Evolutionary conservation across 169 alveolate species (phyloP).

Genomic region (Eimeria necatrix): DNA sequence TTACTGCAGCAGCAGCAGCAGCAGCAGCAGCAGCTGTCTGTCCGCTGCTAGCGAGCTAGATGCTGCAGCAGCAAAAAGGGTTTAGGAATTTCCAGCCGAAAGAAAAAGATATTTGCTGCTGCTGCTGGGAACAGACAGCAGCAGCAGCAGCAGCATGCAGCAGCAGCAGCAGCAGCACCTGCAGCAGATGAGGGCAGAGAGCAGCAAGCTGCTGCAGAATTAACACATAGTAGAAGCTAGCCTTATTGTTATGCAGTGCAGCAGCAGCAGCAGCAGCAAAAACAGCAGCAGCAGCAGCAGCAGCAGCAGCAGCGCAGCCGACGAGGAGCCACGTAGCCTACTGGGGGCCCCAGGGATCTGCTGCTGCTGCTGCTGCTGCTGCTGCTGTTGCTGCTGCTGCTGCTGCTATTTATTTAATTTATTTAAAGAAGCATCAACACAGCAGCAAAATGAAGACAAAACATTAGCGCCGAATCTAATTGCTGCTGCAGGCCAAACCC

Average conservation of each 20-base stretch:
- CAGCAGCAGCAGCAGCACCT: constrained; percentile 57
- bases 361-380: constrained; percentile 1
- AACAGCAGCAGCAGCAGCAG: constrained; percentile 23
- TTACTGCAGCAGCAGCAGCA: constrained; percentile 5
- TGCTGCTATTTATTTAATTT: not conserved
- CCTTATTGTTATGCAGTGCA: not conserved
- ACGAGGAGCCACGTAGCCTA: constrained; percentile 29
- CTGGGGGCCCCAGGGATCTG: constrained; percentile 41
- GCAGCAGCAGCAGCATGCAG: constrained; percentile 71
- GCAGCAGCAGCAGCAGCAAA: constrained; percentile 23
- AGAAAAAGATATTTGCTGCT: constrained; percentile 27
- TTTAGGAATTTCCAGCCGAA: not conserved
- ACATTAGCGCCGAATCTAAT: not conserved
- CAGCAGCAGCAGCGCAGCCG: constrained; percentile 64
- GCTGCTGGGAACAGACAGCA: constrained; percentile 38
- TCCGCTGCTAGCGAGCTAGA: constrained; percentile 13
- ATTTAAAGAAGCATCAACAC: not conserved
- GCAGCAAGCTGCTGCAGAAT: not conserved
- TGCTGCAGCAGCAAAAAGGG: not conserved
- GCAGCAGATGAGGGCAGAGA: not conserved
- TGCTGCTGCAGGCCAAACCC: not conserved
- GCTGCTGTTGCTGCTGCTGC: constrained; percentile 27
- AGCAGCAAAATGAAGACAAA: not conserved
- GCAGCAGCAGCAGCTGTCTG: constrained; percentile 50
- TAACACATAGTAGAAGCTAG: not conserved